These are phyloP conservation scores for Mycocentrospora acerina DNA, from an alignment of 2,329 filamentous ascomycete species.

Conservation along the genomic window DNA sequence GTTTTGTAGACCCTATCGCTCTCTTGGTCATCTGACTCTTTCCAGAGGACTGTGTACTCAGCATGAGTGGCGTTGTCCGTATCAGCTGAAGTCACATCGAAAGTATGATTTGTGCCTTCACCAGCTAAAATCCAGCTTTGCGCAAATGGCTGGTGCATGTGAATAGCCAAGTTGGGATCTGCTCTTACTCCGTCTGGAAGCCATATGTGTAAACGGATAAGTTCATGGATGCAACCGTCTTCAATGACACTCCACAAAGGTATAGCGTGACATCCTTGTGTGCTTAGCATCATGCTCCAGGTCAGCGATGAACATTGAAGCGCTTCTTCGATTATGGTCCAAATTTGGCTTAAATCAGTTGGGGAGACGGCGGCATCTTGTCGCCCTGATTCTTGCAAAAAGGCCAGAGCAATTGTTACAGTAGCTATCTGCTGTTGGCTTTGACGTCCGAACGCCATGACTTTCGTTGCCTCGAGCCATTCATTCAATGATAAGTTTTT, in stretches of 20 bases:
- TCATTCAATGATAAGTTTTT: too few relatives aligned
- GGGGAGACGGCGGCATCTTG: not conserved
- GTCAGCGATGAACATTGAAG: constrained; percentile 1
- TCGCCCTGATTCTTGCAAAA: constrained; percentile 3
- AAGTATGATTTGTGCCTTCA: constrained; percentile 33
- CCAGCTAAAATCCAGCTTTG: constrained; percentile 45
- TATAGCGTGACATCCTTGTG: constrained; percentile 41
- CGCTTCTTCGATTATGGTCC: constrained; percentile 1
- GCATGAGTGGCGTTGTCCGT: constrained; percentile 30
- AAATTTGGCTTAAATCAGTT: constrained; percentile 1
- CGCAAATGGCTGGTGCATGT: constrained; percentile 40
- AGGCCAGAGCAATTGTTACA: constrained; percentile 3
- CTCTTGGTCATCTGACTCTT: constrained; percentile 17
- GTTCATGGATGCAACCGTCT: constrained; percentile 38
- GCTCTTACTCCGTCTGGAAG: too few relatives aligned
- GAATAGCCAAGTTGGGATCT: constrained; percentile 28
- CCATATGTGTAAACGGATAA: constrained; percentile 41
- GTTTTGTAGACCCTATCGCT: constrained; percentile 26
- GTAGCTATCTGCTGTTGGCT: too few relatives aligned
- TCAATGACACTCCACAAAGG: constrained; percentile 39
- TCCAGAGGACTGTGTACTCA: constrained; percentile 32
- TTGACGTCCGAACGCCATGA: too few relatives aligned
- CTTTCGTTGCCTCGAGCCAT: too few relatives aligned
- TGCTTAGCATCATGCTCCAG: constrained; percentile 13
- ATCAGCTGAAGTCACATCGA: constrained; percentile 20